Conservation (phyloP, 1,284 basidiomycete genomes). For the Lignosus rhinocerotis region DNA sequence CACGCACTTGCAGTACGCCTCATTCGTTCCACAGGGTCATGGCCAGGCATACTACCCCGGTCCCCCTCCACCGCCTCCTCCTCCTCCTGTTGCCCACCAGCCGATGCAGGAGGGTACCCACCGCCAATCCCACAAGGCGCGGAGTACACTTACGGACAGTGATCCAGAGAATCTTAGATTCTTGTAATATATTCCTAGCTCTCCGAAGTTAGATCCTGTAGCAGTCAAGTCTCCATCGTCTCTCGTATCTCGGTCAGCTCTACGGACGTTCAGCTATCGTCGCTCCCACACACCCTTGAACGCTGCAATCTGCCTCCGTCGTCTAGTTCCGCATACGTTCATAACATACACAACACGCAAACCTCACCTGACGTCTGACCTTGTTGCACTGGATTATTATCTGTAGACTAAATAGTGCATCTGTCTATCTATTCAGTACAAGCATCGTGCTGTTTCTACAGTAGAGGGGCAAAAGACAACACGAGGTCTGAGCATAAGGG, state of each 20-base stretch:
- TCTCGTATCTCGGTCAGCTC: background rate
- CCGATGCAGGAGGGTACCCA: constrained; percentile 21
- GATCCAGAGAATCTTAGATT: background rate
- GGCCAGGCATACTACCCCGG: constrained; percentile 37
- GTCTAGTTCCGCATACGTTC: background rate
- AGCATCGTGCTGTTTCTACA: background rate
- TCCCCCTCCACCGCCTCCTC: constrained; percentile 40
- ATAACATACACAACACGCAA: background rate
- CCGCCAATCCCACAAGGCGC: constrained; percentile 19
- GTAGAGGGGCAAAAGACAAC: background rate
- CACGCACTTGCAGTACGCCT: constrained; percentile 27
- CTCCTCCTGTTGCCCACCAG: constrained; percentile 16
- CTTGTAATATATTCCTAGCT: background rate
- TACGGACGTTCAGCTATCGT: constrained; percentile 11
- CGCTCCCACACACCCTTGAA: background rate
- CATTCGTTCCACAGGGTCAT: constrained; percentile 18
- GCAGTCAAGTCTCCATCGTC: background rate
- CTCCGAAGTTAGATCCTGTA: background rate
- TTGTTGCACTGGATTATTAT: background rate
- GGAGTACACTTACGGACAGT: constrained; percentile 21
- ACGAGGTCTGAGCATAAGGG: background rate
- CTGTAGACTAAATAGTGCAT: constrained; percentile 12
- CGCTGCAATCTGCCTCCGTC: background rate
- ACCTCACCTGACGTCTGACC: background rate
- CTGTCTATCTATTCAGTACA: constrained; percentile 12